Conservation (phyloP, 192 early-diverging fungal species). For the Coemansia sp. region DNA sequence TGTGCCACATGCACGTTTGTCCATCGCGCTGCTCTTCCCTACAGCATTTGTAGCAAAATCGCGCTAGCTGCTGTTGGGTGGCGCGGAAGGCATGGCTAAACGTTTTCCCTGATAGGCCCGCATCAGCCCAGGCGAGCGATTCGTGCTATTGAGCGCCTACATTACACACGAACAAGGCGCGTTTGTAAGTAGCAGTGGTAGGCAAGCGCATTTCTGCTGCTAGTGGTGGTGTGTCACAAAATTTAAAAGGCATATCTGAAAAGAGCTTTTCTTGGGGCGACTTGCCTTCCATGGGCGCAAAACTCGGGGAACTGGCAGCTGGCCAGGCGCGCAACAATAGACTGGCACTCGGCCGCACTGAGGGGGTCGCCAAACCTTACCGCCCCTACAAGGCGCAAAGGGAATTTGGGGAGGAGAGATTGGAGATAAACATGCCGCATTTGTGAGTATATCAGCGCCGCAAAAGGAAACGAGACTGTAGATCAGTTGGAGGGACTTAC, state of each 20-base stretch:
- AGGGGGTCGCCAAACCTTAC: conserved; percentile 45
- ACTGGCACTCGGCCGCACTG: conserved; percentile 17
- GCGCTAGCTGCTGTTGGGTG: background rate
- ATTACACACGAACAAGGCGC: background rate
- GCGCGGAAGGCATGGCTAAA: background rate
- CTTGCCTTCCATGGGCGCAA: conserved; percentile 49
- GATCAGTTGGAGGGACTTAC: conserved; percentile 7
- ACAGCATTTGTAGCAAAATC: background rate
- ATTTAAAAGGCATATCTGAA: background rate
- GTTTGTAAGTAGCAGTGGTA: background rate
- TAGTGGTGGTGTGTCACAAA: background rate
- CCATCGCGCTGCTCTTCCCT: background rate
- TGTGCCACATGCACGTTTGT: background rate
- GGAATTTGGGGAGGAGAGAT: background rate
- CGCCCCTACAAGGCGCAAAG: conserved; percentile 17
- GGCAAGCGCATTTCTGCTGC: background rate
- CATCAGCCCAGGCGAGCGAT: conserved; percentile 13
- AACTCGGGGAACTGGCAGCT: conserved; percentile 37
- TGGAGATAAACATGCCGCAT: background rate
- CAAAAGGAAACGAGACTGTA: background rate
- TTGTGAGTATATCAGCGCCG: background rate
- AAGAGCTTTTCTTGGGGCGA: background rate
- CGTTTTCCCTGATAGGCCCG: background rate
- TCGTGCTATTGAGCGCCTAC: conserved; percentile 26
- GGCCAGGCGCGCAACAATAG: conserved; percentile 22